Base-by-base conservation (phyloP, 1,284 basidiomycete genomes). In the Malassezia equina region DNA sequence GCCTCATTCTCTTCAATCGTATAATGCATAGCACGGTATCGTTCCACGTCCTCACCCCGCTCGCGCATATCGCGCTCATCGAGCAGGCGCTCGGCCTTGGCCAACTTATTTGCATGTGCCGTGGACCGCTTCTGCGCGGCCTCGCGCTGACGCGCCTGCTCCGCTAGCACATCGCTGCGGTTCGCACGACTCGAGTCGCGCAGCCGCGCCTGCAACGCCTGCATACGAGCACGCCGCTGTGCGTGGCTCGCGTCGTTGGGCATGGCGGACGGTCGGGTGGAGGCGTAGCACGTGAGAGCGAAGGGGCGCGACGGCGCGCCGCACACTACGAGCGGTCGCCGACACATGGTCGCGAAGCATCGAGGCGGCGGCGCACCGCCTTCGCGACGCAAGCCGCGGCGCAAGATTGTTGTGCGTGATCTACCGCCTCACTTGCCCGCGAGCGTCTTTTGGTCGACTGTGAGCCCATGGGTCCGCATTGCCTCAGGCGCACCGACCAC, bases 391-490 rank as follows among this genome's bases (percentile, higher is more conserved):
- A 33, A 32, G 27, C 31, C 44, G 32, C 33, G 42, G 45, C 28
- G 49, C 69, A 96, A 96, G 79, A 84, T 85, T 23, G 81, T 95
- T 62, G 84, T 96, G 21, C 83, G 91, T 28, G 79, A 89, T 23
- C 79, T 96, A 7, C 93, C 93, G 1, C 86, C 91, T 8, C 90
- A 90, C 65, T 78, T 98, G 1, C 91, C 93, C 1, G 90, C 90
- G 67, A 82, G 84, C 1, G 78, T 93, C 47, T 96, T 98, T 76
- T 96, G 93, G 93, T 82, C 85, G 65, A 88, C 86, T 59, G 88
- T 93, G 4, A 79, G 83, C 51, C 77, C 80, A 1, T 96, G 89
- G 89, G 83, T 93, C 15, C 36, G 44, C 17, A 29, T 46, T 8
- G 34, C 27, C 7, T 25, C 28, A 17, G 27, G 34, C n/a, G 23